Conservation (phyloP, 768 basidiomycete genomes). For the Amanita molliuscula region DNA sequence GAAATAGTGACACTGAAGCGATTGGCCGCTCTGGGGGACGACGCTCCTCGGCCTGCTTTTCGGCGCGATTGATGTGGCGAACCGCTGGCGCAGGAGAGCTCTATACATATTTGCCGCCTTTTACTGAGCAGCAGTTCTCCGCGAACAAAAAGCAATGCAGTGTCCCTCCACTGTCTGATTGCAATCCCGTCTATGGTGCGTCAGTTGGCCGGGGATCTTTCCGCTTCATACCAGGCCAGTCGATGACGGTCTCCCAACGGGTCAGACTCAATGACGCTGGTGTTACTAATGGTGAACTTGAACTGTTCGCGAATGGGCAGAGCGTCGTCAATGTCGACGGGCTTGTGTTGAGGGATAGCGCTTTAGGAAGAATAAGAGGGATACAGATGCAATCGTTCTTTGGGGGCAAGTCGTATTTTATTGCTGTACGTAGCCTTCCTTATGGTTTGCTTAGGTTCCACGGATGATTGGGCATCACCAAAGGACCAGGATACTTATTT, state of each 20-base stretch:
- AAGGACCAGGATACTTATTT: constrained; percentile 54
- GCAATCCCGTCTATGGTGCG: constrained; percentile 56
- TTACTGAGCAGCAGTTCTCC: constrained; percentile 22
- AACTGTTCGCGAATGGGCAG: constrained; percentile 56
- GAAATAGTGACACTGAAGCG: constrained; percentile 35
- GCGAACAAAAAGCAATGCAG: constrained; percentile 42
- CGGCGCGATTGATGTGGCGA: constrained; percentile 64
- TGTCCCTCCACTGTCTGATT: constrained; percentile 36
- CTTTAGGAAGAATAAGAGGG: constrained; percentile 45
- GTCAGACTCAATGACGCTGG: constrained; percentile 68
- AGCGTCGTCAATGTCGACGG: constrained; percentile 50
- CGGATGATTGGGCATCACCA: constrained; percentile 43
- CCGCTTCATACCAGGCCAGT: constrained; percentile 49
- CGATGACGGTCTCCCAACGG: constrained; percentile 63
- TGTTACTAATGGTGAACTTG: constrained; percentile 58
- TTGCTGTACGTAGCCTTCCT: neutral
- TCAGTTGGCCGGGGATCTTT: constrained; percentile 64
- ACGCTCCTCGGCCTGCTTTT: constrained; percentile 47
- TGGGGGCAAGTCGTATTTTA: constrained; percentile 33
- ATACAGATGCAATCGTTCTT: constrained; percentile 78
- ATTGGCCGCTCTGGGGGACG: constrained; percentile 57
- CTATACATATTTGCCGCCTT: constrained; percentile 61
- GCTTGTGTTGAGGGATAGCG: constrained; percentile 41
- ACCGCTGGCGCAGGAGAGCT: constrained; percentile 48
- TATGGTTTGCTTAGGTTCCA: constrained; percentile 25